Conservation (phyloP, 73 alveolate genomes). For the Tetrahymena elliotti region DNA sequence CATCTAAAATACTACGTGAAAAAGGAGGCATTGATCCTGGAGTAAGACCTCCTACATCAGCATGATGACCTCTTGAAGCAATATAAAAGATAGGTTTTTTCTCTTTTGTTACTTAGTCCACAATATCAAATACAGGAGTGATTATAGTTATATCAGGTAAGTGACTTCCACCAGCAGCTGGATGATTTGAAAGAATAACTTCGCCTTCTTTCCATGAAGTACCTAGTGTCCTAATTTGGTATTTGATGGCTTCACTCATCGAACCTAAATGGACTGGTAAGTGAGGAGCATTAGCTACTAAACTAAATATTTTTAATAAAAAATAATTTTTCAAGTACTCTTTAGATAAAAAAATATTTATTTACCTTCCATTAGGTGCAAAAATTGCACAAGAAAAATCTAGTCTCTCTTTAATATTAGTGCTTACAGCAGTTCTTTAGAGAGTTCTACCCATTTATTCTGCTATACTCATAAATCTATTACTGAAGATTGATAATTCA, state of each 20-base stretch:
- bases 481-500: slow-evolving; percentile 13
- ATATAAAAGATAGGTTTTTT: slow-evolving; percentile 66
- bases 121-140: slow-evolving; percentile 62
- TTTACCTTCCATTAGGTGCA: slow-evolving; percentile 61
- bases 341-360: neutral
- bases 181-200: slow-evolving; percentile 74
- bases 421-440: slow-evolving; percentile 64
- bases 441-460: slow-evolving; percentile 86
- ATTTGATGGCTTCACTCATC: slow-evolving; percentile 83
- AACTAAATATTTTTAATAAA: neutral
- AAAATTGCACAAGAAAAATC: slow-evolving; percentile 87
- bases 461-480: slow-evolving; percentile 80
- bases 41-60: slow-evolving; percentile 86
- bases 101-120: neutral
- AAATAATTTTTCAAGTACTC: neutral
- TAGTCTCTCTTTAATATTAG: slow-evolving; percentile 79
- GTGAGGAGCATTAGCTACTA: slow-evolving; percentile 92
- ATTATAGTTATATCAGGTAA: slow-evolving; percentile 90
- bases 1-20: slow-evolving; percentile 53
- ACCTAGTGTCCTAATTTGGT: slow-evolving; percentile 47
- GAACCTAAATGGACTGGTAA: slow-evolving; percentile 90
- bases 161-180: slow-evolving; percentile 85
- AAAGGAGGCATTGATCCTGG: slow-evolving; percentile 93
- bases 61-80: slow-evolving; percentile 91
- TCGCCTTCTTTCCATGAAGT: slow-evolving; percentile 70